Base-by-base conservation (phyloP, 2,329 filamentous ascomycete species). In the Pseudogymnoascus sp. region DNA sequence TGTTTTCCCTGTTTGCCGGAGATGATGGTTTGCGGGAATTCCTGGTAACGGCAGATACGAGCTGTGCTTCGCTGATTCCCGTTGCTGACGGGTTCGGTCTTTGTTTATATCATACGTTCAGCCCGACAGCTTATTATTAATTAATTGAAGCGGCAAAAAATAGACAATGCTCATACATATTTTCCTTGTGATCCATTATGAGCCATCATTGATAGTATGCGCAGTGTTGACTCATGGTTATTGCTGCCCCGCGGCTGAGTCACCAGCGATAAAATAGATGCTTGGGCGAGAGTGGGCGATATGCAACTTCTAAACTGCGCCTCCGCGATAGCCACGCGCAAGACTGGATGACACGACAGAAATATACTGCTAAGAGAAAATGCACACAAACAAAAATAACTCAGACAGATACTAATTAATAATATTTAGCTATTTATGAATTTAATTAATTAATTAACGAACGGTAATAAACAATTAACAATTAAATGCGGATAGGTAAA, bases 281-380 rank as follows among this genome's bases (percentile, higher is more conserved):
- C 69, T 69, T 68, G 66, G 51, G 66, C 36, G 23, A 29, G 3
- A 21, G 21, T 21, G n/a, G n/a, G n/a, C n/a, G n/a, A n/a, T 62
- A 51, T 47, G 42, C 39, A 62, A 39, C 34, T 45, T 14, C 14
- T 8, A 14, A 18, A 23, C 47, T 51, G 18, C 37, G 37, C 23
- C 47, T 34, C 14, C 18, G 68, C 70, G 71, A 72, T 72, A 47
- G 68, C 71, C 72, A 73, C 68, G 71, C 69, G 72, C 42, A 26
- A 34, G 21, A 45, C 40, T 60, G 51, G 63, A 63, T 37, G 16
- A 62, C 59, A 60, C 29, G 23, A 12, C 62, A 62, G 39, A 57
- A 57, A 54, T 3, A 16, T 47, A 23, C 40, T 42, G 40, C 39
- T 12, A 12, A 21, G 21, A 10, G n/a, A 3, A n/a, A n/a, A 54